Evolutionary conservation across 192 early-diverging fungal species (phyloP).

Genomic region (Polychytrium aggregatum): DNA sequence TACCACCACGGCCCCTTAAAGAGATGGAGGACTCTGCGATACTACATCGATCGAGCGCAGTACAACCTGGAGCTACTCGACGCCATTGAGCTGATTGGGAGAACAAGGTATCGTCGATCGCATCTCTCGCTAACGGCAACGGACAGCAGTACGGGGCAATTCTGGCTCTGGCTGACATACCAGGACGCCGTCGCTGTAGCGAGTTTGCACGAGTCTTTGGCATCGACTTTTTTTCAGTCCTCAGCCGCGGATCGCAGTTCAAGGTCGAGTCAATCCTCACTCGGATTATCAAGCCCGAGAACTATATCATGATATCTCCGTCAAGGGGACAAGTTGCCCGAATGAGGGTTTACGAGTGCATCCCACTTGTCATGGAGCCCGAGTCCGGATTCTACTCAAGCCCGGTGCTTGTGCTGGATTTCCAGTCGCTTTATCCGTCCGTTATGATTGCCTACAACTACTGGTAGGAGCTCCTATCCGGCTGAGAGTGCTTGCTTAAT

Average conservation of each 20-base stretch:
- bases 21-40: slow-evolving; percentile 46
- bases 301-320: slow-evolving; percentile 68
- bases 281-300: slow-evolving; percentile 50
- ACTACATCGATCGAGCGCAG: slow-evolving; percentile 60
- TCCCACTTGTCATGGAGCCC: slow-evolving; percentile 88
- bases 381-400: slow-evolving; percentile 67
- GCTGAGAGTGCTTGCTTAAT: too few relatives aligned
- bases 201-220: slow-evolving; percentile 89
- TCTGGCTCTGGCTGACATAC: too few relatives aligned
- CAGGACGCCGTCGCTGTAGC: too few relatives aligned
- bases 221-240: slow-evolving; percentile 74
- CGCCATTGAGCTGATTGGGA: slow-evolving; percentile 49
- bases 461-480: slow-evolving; percentile 47
- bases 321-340: slow-evolving; percentile 50
- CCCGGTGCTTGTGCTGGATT: slow-evolving; percentile 83
- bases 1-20: slow-evolving; percentile 32
- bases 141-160: too few relatives aligned
- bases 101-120: slow-evolving; percentile 36
- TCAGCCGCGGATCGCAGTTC: slow-evolving; percentile 85
- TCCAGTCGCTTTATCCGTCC: slow-evolving; percentile 88
- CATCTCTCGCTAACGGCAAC: too few relatives aligned
- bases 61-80: slow-evolving; percentile 61
- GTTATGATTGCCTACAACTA: slow-evolving; percentile 96
- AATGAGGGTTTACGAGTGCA: slow-evolving; percentile 63
- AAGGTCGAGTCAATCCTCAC: slow-evolving; percentile 73